Evolutionary conservation across 768 basidiomycete species (phyloP).

Genomic region (Phylloporus sp.): DNA sequence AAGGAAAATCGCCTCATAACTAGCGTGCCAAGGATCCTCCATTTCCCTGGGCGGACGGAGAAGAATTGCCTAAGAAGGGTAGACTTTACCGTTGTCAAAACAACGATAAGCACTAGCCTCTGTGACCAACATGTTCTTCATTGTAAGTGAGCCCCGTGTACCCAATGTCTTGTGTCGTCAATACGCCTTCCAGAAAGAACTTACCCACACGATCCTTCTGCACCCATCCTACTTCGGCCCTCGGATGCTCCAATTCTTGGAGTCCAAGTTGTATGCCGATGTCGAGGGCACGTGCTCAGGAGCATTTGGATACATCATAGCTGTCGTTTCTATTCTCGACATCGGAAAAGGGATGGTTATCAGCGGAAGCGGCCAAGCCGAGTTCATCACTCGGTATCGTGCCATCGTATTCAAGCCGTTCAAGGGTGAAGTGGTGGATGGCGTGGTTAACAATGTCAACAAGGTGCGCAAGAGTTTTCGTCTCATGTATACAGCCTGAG

Average conservation of each 20-base stretch:
- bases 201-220: constrained; percentile 94
- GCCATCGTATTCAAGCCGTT: constrained; percentile 99
- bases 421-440: constrained; percentile 98
- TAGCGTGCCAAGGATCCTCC: too few species aligned
- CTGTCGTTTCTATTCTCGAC: constrained; percentile 84
- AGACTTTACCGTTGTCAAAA: too few species aligned
- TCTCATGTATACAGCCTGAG: background rate
- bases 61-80: too few species aligned
- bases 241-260: constrained; percentile 88
- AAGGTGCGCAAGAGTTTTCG: constrained; percentile 53
- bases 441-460: constrained; percentile 90
- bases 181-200: constrained; percentile 65
- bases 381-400: constrained; percentile 90
- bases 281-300: constrained; percentile 98
- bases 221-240: constrained; percentile 99
- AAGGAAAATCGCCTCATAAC: too few species aligned
- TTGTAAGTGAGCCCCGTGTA: constrained; percentile 40
- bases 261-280: constrained; percentile 89
- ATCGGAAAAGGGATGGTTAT: constrained; percentile 92
- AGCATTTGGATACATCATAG: constrained; percentile 91
- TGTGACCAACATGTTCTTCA: constrained; percentile 58
- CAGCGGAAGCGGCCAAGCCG: constrained; percentile 89
- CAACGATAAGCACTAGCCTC: too few species aligned
- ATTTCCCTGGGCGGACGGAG: too few species aligned
- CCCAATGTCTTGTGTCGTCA: background rate